A percentile compares a stretch with the other conserved stretches of the same genome.
phyloP scores from a whole-genome alignment of 2,329 filamentous ascomycete genomes.

The Sphaerulina populicola region DNA sequence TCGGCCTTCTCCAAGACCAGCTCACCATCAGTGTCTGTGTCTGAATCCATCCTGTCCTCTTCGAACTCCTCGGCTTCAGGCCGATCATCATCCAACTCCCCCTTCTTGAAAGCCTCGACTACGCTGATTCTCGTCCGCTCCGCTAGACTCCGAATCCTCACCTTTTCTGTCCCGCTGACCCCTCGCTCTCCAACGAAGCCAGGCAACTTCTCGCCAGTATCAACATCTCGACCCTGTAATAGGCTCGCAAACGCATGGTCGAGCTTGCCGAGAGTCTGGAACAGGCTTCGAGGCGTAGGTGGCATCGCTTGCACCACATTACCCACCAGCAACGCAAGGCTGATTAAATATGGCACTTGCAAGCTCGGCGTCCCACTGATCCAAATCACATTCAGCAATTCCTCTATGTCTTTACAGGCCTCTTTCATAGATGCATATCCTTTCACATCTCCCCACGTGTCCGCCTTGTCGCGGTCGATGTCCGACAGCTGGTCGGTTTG shows the following conservation, averaged over 20 bases:
- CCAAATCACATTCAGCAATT: conserved; percentile 74
- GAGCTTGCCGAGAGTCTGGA: conserved; percentile 65
- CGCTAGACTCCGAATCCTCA: conserved; percentile 72
- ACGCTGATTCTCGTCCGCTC: conserved; percentile 65
- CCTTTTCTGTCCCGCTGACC: conserved; percentile 79
- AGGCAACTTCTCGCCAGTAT: conserved; percentile 56
- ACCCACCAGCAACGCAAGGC: conserved; percentile 63
- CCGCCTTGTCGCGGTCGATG: conserved; percentile 30
- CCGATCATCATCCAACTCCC: conserved; percentile 39
- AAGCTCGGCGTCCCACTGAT: conserved; percentile 74
- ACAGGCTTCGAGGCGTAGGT: conserved; percentile 58
- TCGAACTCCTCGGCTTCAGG: conserved; percentile 32
- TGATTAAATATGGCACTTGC: conserved; percentile 76
- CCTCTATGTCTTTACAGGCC: conserved; percentile 64
- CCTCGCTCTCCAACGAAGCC: conserved; percentile 57
- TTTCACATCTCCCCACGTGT: conserved; percentile 33
- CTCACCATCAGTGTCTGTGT: conserved; percentile 34
- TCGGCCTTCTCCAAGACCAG: conserved; percentile 28
- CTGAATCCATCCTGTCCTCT: conserved; percentile 30
- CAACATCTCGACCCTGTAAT: conserved; percentile 57
- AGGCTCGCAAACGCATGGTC: conserved; percentile 77
- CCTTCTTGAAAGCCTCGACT: conserved; percentile 57
- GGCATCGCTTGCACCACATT: conserved; percentile 66
- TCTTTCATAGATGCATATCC: conserved; percentile 59
- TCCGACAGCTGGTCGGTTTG: conserved; percentile 14